Conservation (phyloP, 768 basidiomycete species). For the Auriscalpium vulgare region DNA sequence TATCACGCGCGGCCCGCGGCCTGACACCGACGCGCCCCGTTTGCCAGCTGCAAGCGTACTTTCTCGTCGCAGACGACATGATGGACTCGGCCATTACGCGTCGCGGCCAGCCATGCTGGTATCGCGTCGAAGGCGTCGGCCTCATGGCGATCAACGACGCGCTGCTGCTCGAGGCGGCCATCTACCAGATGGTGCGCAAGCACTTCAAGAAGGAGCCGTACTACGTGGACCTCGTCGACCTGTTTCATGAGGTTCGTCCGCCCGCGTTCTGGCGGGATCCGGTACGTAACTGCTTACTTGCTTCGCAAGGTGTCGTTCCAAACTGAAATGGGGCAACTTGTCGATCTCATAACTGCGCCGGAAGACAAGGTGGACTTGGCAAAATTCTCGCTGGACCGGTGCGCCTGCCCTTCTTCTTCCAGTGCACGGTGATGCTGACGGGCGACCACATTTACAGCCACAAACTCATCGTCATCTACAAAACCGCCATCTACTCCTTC, state of each 20-base stretch:
- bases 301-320: slow-evolving; percentile 53
- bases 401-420: slow-evolving; percentile 14
- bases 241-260: slow-evolving; percentile 72
- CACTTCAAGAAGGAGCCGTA: slow-evolving; percentile 76
- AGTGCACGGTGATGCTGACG: background rate
- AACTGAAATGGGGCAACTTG: slow-evolving; percentile 94
- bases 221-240: slow-evolving; percentile 85
- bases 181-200: slow-evolving; percentile 83
- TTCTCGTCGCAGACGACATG: slow-evolving; percentile 95
- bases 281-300: background rate
- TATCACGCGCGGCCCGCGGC: background rate
- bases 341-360: slow-evolving; percentile 92
- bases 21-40: background rate
- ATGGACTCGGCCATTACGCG: slow-evolving; percentile 95
- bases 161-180: slow-evolving; percentile 92
- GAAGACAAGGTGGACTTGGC: slow-evolving; percentile 81
- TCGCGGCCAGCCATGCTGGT: slow-evolving; percentile 94
- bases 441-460: slow-evolving; percentile 46
- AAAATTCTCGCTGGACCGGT: slow-evolving; percentile 86
- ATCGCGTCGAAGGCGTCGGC: slow-evolving; percentile 58
- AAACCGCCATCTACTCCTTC: slow-evolving; percentile 97
- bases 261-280: background rate
- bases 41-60: slow-evolving; percentile 86
- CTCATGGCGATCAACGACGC: slow-evolving; percentile 93
- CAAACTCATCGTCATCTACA: slow-evolving; percentile 89